Conservation (phyloP, 257 asterid genomes). For the Gentiana dahurica region DNA sequence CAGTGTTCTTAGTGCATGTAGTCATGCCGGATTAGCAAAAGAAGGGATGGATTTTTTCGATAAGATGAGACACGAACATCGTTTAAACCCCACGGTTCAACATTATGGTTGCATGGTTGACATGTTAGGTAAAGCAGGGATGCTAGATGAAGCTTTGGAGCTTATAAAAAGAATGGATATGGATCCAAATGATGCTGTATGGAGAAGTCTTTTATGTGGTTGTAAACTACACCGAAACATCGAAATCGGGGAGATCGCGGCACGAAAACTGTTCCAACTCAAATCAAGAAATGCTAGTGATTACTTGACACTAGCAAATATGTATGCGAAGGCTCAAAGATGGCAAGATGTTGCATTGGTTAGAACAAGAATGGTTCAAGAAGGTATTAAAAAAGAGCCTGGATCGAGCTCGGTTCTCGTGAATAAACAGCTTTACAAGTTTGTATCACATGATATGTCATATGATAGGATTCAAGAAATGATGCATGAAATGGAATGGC, state of each 20-base stretch:
- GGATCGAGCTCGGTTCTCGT: constrained; percentile 59
- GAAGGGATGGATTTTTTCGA: constrained; percentile 41
- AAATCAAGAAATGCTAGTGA: constrained; percentile 49
- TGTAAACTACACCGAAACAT: constrained; percentile 47
- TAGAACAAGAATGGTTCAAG: constrained; percentile 32
- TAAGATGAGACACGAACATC: constrained; percentile 38
- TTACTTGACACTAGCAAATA: constrained; percentile 41
- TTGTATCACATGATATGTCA: constrained; percentile 46
- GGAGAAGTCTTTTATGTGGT: constrained; percentile 68
- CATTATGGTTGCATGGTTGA: constrained; percentile 84
- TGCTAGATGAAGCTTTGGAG: constrained; percentile 38
- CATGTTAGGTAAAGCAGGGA: constrained; percentile 59
- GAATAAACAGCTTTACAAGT: constrained; percentile 39
- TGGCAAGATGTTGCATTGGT: constrained; percentile 42
- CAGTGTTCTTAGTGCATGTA: constrained; percentile 60
- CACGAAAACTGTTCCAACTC: constrained; percentile 23
- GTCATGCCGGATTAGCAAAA: constrained; percentile 48
- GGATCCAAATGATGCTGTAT: constrained; percentile 51
- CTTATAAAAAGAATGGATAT: constrained; percentile 50
- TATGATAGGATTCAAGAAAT: constrained; percentile 42
- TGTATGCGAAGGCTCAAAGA: constrained; percentile 51
- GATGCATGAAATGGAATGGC: constrained; percentile 92
- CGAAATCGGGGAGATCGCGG: constrained; percentile 47
- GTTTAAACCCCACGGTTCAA: constrained; percentile 47
- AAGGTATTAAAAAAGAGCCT: constrained; percentile 28